phyloP scores from a whole-genome alignment of 78 protist genomes.

The Dictyostelium intermedium region DNA sequence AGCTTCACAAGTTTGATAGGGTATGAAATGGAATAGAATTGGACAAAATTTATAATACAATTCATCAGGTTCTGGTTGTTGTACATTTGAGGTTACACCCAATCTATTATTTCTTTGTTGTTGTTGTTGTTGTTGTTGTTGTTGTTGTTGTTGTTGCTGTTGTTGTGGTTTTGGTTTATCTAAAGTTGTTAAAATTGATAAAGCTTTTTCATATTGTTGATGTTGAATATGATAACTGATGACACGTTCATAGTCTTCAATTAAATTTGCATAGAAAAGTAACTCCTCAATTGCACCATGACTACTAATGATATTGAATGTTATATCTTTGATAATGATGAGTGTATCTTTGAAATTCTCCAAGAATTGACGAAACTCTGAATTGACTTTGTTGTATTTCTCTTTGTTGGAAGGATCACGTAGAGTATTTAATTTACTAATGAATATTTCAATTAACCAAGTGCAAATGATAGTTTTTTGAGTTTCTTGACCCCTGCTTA shows the following conservation, averaged over 20 bases:
- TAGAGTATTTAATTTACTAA: constrained; percentile 77
- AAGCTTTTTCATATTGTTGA: constrained; percentile 79
- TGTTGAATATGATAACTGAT: constrained; percentile 87
- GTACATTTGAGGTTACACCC: not conserved
- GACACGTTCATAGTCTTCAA: constrained; percentile 92
- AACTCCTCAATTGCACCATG: constrained; percentile 93
- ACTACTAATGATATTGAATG: constrained; percentile 88
- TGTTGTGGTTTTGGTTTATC: constrained; percentile 24
- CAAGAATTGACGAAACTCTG: constrained; percentile 40
- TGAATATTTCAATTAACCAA: constrained; percentile 92
- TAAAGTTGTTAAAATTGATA: constrained; percentile 67
- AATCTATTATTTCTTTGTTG: not conserved
- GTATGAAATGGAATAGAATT: constrained; percentile 88
- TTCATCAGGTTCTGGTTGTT: constrained; percentile 12
- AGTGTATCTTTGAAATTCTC: constrained; percentile 62
- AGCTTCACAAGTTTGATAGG: constrained; percentile 84
- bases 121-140: not conserved
- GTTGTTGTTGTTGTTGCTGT: not conserved
- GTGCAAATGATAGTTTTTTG: constrained; percentile 91
- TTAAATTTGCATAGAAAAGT: constrained; percentile 86
- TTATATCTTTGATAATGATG: constrained; percentile 75
- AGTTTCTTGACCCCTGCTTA: constrained; percentile 48
- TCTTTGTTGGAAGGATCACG: constrained; percentile 16
- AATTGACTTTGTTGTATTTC: constrained; percentile 72
- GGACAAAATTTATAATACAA: constrained; percentile 93